phyloP scores from a whole-genome alignment of 139 green algal species.

The Volvox reticuliferus region DNA sequence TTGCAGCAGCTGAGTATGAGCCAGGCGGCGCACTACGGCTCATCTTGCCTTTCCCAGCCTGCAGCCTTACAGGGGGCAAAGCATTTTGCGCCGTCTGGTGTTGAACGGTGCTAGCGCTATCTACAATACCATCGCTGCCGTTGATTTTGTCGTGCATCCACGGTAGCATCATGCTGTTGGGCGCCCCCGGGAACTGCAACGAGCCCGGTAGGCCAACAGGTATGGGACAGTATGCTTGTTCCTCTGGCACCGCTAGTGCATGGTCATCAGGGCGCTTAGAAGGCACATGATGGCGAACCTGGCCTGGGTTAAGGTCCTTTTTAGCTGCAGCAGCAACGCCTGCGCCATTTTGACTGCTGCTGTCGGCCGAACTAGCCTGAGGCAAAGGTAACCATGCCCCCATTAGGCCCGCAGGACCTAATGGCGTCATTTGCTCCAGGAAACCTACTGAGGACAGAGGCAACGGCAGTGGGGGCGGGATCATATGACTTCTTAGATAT shows the following conservation, averaged over 20 bases:
- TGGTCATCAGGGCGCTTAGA: background rate
- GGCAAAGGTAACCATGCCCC: no score
- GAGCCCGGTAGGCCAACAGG: background rate
- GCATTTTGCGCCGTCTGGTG: background rate
- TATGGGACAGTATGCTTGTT: background rate
- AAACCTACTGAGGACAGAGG: no score
- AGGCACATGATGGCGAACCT: no score
- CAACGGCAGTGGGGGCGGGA: no score
- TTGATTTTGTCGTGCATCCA: background rate
- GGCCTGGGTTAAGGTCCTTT: no score
- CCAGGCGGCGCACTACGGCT: conserved; percentile 15
- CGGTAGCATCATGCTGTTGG: background rate
- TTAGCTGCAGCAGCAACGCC: no score
- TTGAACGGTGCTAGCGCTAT: background rate
- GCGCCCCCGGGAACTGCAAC: background rate
- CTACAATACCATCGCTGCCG: background rate
- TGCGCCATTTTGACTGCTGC: no score
- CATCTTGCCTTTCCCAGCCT: background rate
- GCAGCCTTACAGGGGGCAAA: conserved; percentile 15
- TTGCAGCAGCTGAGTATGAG: background rate
- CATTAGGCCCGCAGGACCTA: no score
- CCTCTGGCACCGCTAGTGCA: background rate
- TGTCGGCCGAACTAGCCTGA: no score
- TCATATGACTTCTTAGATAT: no score
- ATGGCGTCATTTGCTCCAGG: no score